phyloP scores from a whole-genome alignment of 768 basidiomycete species.

The Mycena olivaceomarginata region DNA sequence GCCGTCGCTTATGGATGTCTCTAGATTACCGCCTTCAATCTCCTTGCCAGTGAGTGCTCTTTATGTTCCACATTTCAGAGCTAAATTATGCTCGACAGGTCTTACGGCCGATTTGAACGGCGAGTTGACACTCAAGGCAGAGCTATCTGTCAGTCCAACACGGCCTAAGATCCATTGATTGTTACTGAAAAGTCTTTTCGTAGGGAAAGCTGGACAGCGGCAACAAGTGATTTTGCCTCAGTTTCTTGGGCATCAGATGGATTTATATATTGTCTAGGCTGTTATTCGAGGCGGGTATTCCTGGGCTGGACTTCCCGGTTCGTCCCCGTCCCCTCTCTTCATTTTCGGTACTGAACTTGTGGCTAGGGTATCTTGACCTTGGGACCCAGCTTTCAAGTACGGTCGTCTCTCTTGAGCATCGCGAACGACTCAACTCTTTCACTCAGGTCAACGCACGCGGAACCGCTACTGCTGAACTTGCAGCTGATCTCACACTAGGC shows the following conservation, averaged over 20 bases:
- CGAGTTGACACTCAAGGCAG: constrained; percentile 26
- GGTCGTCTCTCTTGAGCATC: too few species aligned
- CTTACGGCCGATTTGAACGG: constrained; percentile 39
- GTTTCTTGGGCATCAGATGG: not conserved
- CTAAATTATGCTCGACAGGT: constrained; percentile 8
- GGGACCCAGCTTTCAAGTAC: not conserved
- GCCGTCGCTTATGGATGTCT: not conserved
- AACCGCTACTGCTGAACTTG: constrained; percentile 57
- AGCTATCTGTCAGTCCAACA: constrained; percentile 19
- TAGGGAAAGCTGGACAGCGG: constrained; percentile 64
- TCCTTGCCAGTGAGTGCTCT: constrained; percentile 7
- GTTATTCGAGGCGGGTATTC: constrained; percentile 57
- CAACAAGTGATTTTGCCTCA: constrained; percentile 54
- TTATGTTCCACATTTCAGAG: not conserved
- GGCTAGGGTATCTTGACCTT: not conserved
- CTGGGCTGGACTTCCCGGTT: constrained; percentile 68
- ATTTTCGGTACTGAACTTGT: not conserved
- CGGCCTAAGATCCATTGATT: too few species aligned
- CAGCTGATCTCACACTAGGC: constrained; percentile 64
- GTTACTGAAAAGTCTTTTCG: not conserved
- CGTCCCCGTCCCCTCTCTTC: not conserved
- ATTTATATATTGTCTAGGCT: not conserved
- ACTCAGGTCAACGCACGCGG: constrained; percentile 60
- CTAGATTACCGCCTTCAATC: constrained; percentile 11
- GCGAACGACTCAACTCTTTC: not conserved